Evolutionary conservation across 768 basidiomycete genomes (phyloP), one percentile per base, ranked within the genome.

Genomic region (Naganishia kalamii): DNA sequence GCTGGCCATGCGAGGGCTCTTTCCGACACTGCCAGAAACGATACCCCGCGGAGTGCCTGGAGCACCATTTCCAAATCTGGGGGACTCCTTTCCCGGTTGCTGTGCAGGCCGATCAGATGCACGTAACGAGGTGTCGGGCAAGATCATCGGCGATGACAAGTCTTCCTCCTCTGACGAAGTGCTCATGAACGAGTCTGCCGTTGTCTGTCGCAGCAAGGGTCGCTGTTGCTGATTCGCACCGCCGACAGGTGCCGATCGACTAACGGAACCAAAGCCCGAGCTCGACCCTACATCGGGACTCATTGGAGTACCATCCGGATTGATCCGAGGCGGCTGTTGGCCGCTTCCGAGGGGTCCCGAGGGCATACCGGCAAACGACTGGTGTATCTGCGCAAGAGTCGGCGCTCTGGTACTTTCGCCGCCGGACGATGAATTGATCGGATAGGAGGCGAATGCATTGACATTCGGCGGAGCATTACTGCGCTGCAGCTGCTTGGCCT

Each of bases 101-200:
- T 57, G 54, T 37, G 23, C 50, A 23, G 35, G 23, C 11, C 63
- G 50, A 33, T 64, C 63, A 3, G 63, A 64, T 3, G 63, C 50
- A 23, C 64, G 51, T 27, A 68, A 40, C 19, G 62, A 63, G 7
- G 66, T 68, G 23, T 68, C 66, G 12, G 66, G 66, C 13, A 68
- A 50, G 25, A 68, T 63, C 66, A 68, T 68, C 21, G 66, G 66
- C 25, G 66, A 68, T 4, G 62, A 63, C 37, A 68, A 40, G 33
- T 68, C 66, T 63, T 68, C 66, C 29, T 68, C 66, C 43, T 68
- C 66, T 4, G 66, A 68, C 12, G 62, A 63, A 1, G 66, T 68
- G 33, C 62, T 63, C 51, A 62, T 37, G 47, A 68, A 64, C n/a
- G 62, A 63, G 25, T 68, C 66, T 21, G 66, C 49, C 29, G 66